Percentiles rank a stretch among this genome's conserved stretches.
Conservation (phyloP, 495 filamentous ascomycete genomes). For the Monascus purpureus region DNA sequence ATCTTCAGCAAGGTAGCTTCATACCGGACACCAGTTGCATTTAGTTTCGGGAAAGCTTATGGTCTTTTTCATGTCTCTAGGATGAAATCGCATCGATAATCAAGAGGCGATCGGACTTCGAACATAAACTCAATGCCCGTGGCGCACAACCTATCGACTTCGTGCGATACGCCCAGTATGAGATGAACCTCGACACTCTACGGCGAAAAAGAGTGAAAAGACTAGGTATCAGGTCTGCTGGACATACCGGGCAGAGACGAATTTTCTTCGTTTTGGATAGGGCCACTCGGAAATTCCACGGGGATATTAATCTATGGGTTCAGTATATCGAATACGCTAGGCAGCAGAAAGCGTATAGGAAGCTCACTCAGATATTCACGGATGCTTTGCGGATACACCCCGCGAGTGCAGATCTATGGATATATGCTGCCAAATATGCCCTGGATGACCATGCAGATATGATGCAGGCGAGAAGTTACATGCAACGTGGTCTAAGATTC, state of each 20-base stretch:
- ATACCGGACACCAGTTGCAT: not conserved
- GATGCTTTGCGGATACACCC: constrained; percentile 72
- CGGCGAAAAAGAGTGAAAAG: constrained; percentile 70
- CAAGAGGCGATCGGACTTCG: constrained; percentile 80
- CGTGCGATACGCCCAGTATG: constrained; percentile 76
- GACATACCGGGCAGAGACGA: constrained; percentile 57
- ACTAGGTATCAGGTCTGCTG: constrained; percentile 50
- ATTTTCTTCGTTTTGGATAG: constrained; percentile 85
- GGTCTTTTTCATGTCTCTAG: constrained; percentile 20
- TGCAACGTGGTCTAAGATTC: constrained; percentile 79
- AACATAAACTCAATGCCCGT: constrained; percentile 75
- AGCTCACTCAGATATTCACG: constrained; percentile 63
- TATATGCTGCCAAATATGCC: constrained; percentile 63
- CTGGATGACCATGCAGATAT: constrained; percentile 74
- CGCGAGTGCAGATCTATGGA: constrained; percentile 71
- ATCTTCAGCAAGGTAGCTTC: constrained; percentile 60
- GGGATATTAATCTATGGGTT: constrained; percentile 74
- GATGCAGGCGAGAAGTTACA: constrained; percentile 67
- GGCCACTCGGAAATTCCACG: constrained; percentile 72
- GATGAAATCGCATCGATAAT: constrained; percentile 81
- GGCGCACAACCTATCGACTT: constrained; percentile 65
- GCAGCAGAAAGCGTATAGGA: constrained; percentile 63
- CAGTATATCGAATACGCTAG: constrained; percentile 77
- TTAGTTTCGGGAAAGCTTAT: constrained; percentile 1
- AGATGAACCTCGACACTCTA: constrained; percentile 75